Evolutionary conservation across 495 filamentous ascomycete species (phyloP), one percentile per base, ranked within the genome.

Genomic region (Podospora pseudocomata): DNA sequence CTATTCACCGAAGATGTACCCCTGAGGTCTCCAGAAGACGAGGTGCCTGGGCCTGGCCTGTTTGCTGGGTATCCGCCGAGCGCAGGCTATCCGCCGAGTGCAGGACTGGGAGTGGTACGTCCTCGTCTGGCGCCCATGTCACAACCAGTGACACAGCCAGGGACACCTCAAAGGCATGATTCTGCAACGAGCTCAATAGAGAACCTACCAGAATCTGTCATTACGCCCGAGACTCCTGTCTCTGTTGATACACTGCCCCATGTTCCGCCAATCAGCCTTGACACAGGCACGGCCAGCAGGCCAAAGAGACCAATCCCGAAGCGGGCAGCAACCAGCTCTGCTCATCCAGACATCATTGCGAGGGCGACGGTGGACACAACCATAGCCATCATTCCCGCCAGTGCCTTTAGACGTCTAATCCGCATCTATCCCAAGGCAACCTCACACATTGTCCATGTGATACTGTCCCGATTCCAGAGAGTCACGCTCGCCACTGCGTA

Each of bases 321-420:
- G 54, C 82, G 80, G 69, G 80, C 78, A 60, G 83, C 80, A 71
- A 82, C 84, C 32, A 90, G 88, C 70, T 98, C 96, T 2, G 94
- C 91, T 0, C 95, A 99, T 79, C 95, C 95, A 15, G 95, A 99
- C 76, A 96, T 99, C 71, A 92, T 98, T 67, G 95, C 93, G 9
- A 87, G 95, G 70, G 95, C 95, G n/a, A 96, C 92, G 39, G 92
- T 96, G 23, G 95, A 99, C 76, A 98, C 94, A 0, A 99, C 96
- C 0, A 97, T 99, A 78, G 95, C 95, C 18, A 95, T 99, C 73
- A 98, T 99, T 70, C 95, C 95, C 4, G 96, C 94, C 5, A 95
- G 92, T 71, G 95, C 95, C 4, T 99, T 99, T 76, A 88, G 92
- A 65, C 90, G 95, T 9, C 81, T 99, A 53, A 99, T 96, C n/a